A percentile compares a stretch with the other conserved stretches of the same genome.
Evolutionary conservation across 768 basidiomycete genomes (phyloP).

Genomic region (Pleurotus citrinopileatus): DNA sequence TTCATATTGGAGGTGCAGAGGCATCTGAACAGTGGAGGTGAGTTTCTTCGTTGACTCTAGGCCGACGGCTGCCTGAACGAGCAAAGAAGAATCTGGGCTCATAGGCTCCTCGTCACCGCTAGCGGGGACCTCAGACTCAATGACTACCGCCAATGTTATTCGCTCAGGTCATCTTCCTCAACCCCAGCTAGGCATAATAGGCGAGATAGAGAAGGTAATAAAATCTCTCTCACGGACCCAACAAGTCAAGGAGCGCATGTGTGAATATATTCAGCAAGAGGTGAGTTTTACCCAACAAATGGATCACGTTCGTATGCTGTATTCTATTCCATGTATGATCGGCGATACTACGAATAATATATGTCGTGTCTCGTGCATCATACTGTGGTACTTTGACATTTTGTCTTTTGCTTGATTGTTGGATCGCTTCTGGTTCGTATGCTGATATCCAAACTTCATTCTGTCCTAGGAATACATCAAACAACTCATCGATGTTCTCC

Average conservation of each 20-base stretch:
- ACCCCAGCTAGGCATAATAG: conserved; percentile 75
- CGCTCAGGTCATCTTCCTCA: conserved; percentile 72
- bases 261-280: conserved; percentile 84
- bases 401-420: conserved; percentile 4
- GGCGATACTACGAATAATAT: conserved; percentile 9
- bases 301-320: background rate
- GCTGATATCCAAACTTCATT: conserved; percentile 22
- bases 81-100: conserved; percentile 40
- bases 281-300: conserved; percentile 41
- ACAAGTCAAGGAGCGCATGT: conserved; percentile 76
- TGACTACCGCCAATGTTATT: conserved; percentile 63
- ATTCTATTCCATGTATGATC: conserved; percentile 2
- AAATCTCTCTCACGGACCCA: conserved; percentile 73
- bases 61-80: conserved; percentile 12
- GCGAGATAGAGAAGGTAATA: conserved; percentile 77
- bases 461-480: conserved; percentile 79
- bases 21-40: conserved; percentile 69
- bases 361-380: conserved; percentile 4
- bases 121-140: conserved; percentile 45
- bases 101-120: conserved; percentile 59
- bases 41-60: conserved; percentile 21
- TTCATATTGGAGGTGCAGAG: conserved; percentile 92
- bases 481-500: conserved; percentile 77
- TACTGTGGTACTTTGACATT: background rate
- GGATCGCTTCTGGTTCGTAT: conserved; percentile 4